A percentile compares a stretch with the other conserved stretches of the same genome.
phyloP scores from a whole-genome alignment of 2,329 filamentous ascomycete genomes.

The Hypoxylon sp. region DNA sequence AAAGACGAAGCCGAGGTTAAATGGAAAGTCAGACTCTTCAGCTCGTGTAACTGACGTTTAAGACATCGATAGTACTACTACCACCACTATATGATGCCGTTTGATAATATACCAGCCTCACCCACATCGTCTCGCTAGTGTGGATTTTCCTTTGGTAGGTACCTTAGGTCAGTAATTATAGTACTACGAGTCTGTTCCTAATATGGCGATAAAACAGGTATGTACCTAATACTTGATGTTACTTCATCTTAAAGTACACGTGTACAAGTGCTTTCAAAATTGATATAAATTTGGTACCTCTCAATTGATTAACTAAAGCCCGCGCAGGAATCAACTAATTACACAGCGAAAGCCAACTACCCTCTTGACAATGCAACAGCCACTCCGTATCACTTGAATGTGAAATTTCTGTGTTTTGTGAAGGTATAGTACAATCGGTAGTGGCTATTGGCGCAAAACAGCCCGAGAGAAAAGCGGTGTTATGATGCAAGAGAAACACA shows the following conservation, averaged over 20 bases:
- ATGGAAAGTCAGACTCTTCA: background rate
- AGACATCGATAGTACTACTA: too few species aligned
- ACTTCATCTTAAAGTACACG: too few species aligned
- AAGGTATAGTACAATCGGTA: slow-evolving; percentile 18
- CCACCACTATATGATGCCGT: too few species aligned
- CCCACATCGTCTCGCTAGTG: background rate
- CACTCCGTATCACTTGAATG: background rate
- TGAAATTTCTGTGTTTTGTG: slow-evolving; percentile 6
- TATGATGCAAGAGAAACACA: background rate
- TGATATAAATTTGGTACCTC: background rate
- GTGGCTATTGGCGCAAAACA: slow-evolving; percentile 1
- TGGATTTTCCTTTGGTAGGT: background rate
- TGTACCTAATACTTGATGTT: background rate
- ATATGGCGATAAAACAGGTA: background rate
- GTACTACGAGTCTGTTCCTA: background rate
- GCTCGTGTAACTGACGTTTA: too few species aligned
- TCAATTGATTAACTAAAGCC: slow-evolving; percentile 1
- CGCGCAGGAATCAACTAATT: background rate
- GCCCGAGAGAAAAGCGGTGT: background rate
- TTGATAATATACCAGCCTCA: background rate
- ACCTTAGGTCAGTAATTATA: background rate
- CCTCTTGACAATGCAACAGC: background rate
- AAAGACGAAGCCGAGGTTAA: background rate
- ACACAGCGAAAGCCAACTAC: background rate
- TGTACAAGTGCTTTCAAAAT: too few species aligned